Conservation (phyloP, 805 yeast species). For the Ogataea glucozyma region DNA sequence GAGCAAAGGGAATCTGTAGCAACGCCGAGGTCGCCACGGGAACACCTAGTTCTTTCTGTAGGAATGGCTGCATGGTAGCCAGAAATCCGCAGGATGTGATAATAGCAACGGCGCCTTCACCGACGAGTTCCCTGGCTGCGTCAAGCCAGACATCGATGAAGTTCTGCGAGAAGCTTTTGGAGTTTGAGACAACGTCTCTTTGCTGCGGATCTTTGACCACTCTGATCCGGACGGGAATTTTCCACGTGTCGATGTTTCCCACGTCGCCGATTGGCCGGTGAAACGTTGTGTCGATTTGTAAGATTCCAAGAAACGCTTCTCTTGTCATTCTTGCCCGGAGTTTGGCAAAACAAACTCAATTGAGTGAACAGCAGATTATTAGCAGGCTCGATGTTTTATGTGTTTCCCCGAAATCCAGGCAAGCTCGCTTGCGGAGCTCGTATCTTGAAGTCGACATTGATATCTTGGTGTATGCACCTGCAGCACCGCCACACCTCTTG, state of each 20-base stretch:
- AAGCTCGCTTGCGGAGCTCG: no score
- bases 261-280: slow-evolving; percentile 36
- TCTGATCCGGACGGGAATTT: slow-evolving; percentile 28
- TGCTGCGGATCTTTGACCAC: slow-evolving; percentile 26
- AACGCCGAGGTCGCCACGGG: slow-evolving; percentile 36
- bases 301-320: background rate
- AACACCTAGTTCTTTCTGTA: slow-evolving; percentile 24
- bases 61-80: slow-evolving; percentile 31
- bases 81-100: slow-evolving; percentile 38
- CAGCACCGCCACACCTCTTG: no score
- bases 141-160: slow-evolving; percentile 28
- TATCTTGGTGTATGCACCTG: no score
- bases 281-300: slow-evolving; percentile 10
- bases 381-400: no score
- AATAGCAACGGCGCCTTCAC: slow-evolving; percentile 35
- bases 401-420: no score
- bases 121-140: slow-evolving; percentile 28
- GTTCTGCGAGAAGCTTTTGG: slow-evolving; percentile 25
- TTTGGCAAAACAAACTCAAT: no score
- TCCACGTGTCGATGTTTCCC: slow-evolving; percentile 27
- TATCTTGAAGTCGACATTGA: no score
- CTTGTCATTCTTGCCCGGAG: background rate
- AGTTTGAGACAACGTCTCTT: slow-evolving; percentile 24
- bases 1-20: slow-evolving; percentile 32
- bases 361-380: no score